Conservation (phyloP, 108 stramenopile genomes). For the Asterionellopsis glacialis region DNA sequence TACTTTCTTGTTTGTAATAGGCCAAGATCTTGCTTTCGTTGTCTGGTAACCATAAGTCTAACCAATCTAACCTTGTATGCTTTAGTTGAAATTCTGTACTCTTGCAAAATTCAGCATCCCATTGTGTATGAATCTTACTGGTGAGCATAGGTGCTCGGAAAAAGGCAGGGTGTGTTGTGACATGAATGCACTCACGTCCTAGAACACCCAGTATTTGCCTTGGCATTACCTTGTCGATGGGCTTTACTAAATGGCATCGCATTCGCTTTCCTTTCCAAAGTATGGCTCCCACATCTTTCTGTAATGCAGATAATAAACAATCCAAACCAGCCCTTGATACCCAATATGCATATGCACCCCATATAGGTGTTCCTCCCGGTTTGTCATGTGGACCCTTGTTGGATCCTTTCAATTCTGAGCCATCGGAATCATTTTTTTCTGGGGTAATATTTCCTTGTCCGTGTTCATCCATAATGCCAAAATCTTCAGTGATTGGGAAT, state of each 20-base stretch:
- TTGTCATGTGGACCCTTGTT: constrained; percentile 10
- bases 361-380: constrained; percentile 78
- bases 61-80: constrained; percentile 51
- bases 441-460: not conserved
- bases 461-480: constrained; percentile 22
- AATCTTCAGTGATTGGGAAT: constrained; percentile 57
- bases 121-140: constrained; percentile 69
- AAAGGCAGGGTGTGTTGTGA: constrained; percentile 63
- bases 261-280: constrained; percentile 83
- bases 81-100: constrained; percentile 63
- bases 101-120: constrained; percentile 78
- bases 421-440: constrained; percentile 2
- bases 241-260: constrained; percentile 71
- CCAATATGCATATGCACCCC: constrained; percentile 83
- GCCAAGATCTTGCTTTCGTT: constrained; percentile 46
- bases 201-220: constrained; percentile 34
- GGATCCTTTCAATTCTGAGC: not conserved
- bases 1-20: constrained; percentile 39
- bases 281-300: constrained; percentile 73
- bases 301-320: constrained; percentile 44
- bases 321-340: constrained; percentile 56
- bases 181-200: constrained; percentile 46
- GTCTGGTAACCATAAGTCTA: constrained; percentile 63
- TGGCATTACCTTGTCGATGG: constrained; percentile 83
- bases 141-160: constrained; percentile 87